These are phyloP conservation scores for Bacidia gigantensis DNA, from an alignment of 495 filamentous ascomycete species.

Conservation along the genomic window DNA sequence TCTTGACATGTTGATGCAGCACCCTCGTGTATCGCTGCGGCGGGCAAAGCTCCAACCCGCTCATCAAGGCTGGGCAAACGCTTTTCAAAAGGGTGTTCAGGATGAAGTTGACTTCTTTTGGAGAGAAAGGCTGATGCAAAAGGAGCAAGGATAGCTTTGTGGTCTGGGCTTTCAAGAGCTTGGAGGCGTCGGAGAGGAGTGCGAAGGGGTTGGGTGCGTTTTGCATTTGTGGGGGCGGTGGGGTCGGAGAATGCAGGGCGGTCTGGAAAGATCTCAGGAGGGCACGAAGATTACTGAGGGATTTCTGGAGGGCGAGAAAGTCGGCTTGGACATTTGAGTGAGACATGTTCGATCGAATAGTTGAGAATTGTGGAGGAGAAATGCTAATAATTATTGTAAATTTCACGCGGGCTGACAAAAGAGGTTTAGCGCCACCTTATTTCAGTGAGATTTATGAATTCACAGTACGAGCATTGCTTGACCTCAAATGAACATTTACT, in stretches of 20 bases:
- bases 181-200: constrained; percentile 51
- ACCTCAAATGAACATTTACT: too few species aligned
- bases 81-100: constrained; percentile 50
- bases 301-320: background rate
- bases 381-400: too few species aligned
- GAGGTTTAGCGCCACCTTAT: background rate
- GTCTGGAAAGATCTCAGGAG: constrained; percentile 21
- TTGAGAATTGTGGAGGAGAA: background rate
- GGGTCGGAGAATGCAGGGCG: constrained; percentile 19
- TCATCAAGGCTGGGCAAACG: constrained; percentile 57
- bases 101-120: constrained; percentile 53
- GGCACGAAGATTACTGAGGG: background rate
- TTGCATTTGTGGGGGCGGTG: constrained; percentile 7
- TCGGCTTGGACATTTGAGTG: constrained; percentile 1
- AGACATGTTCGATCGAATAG: background rate
- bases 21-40: constrained; percentile 41
- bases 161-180: constrained; percentile 60
- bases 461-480: too few species aligned
- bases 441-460: too few species aligned
- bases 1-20: constrained; percentile 39
- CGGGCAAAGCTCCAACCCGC: constrained; percentile 49
- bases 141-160: constrained; percentile 78
- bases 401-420: background rate
- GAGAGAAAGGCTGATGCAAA: constrained; percentile 72
- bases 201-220: constrained; percentile 38